Percentiles rank a stretch among this genome's conserved stretches.
These are phyloP conservation scores for Candida sp. DNA, from an alignment of 1,139 yeast genomes.

Conservation along the genomic window DNA sequence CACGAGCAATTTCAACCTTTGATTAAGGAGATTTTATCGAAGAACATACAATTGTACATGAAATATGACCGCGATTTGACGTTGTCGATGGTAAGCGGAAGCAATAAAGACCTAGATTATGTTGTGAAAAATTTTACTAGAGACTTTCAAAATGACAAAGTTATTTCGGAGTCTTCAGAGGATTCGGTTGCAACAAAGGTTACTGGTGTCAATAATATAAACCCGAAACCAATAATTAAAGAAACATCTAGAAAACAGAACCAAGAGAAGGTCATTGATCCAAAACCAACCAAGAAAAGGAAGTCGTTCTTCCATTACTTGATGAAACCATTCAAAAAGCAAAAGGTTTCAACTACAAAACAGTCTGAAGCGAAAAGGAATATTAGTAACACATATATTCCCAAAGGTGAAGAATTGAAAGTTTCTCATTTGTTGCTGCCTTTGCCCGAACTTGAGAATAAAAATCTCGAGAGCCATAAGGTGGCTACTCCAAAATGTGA, in stretches of 20 bases:
- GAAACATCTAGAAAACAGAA: background rate
- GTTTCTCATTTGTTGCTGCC: conserved; percentile 13
- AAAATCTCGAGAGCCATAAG: background rate
- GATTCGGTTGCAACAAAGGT: background rate
- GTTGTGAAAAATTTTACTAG: conserved; percentile 10
- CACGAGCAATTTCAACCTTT: conserved; percentile 18
- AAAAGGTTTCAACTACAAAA: background rate
- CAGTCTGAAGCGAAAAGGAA: conserved; percentile 5
- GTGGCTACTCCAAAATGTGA: background rate
- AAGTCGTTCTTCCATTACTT: background rate
- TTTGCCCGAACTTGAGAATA: conserved; percentile 11
- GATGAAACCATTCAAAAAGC: conserved; percentile 1
- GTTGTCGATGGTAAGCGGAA: conserved; percentile 18
- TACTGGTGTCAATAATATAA: background rate
- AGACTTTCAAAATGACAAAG: background rate
- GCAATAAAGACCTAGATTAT: conserved; percentile 20
- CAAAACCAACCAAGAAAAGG: background rate
- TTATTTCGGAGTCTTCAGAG: background rate
- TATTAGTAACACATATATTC: conserved; percentile 16
- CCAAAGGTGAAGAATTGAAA: conserved; percentile 16
- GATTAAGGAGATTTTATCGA: conserved; percentile 19
- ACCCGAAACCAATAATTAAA: background rate
- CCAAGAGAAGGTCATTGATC: background rate
- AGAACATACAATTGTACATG: conserved; percentile 18
- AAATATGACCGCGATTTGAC: conserved; percentile 20